A percentile compares a stretch with the other conserved stretches of the same genome.
Conservation (phyloP, 257 asterid genomes). For the Capsicum baccatum region DNA sequence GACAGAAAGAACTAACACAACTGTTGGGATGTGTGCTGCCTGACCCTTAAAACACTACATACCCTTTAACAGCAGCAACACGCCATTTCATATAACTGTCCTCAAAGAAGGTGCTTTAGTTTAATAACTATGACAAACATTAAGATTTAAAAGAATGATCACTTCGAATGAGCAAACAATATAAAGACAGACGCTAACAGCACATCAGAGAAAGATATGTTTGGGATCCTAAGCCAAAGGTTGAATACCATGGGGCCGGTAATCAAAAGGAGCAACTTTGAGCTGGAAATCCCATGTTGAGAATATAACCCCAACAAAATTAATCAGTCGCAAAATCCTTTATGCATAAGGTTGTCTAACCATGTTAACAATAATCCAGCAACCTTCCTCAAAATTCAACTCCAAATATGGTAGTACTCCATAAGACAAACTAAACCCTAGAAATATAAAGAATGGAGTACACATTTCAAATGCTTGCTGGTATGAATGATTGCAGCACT, state of each 20-base stretch:
- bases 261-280: background rate
- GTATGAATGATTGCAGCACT: background rate
- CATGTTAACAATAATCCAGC: background rate
- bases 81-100: background rate
- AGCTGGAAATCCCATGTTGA: background rate
- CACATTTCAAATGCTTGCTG: background rate
- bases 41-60: background rate
- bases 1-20: background rate
- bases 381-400: slow-evolving; percentile 10
- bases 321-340: background rate
- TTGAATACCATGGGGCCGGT: background rate
- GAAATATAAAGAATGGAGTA: background rate
- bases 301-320: background rate
- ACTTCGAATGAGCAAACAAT: background rate
- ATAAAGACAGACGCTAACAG: background rate
- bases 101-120: background rate
- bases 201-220: background rate
- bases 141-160: slow-evolving; percentile 5
- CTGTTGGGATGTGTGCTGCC: background rate
- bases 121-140: background rate
- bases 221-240: background rate
- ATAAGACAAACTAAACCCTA: slow-evolving; percentile 8
- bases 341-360: background rate
- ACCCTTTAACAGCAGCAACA: background rate
- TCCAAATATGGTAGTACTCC: background rate